Evolutionary conservation across 495 filamentous ascomycete species (phyloP), one percentile per base, ranked within the genome.

Genomic region (Neurospora hispaniola): DNA sequence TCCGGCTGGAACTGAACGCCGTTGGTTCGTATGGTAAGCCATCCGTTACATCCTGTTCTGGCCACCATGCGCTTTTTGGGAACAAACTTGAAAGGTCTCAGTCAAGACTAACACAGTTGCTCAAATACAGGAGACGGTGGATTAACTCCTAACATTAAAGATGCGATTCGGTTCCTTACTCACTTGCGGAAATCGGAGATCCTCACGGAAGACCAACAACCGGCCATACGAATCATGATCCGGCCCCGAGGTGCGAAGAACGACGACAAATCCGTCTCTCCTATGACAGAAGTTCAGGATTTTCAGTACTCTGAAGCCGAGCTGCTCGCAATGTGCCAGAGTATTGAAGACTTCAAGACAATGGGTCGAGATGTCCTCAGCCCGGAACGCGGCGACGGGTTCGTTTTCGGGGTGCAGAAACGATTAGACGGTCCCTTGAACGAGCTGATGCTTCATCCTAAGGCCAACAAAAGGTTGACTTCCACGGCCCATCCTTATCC

Each of bases 181-280:
- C 27, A 31, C 27, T 16, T 66, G 12, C 54, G 54, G 18, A 66
- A 66, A 8, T 66, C 54, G 1, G 27, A 16, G 12, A 5, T 38
- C 5, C 54, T 66, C 27, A 18, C 6, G 7, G 54, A 66, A 66
- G 27, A 31, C 54, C 54, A 66, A 6, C 54, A 66, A 66, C 54
- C 54, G 6, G 14, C 14, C 14, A 73, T 84, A 1, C 81, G 82
- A 3, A 71, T 86, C 70, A 86, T 86, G 84, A 85, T 86, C 70
- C 78, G 83, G n/a, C 83, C 83, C 3, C 79, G 82, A 23, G 82
- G 81, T 9, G 74, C 80, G 3, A 42, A 2, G 69, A 35, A 11
- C 6, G n/a, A 27, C 41, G 0, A 20, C 5, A 7, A 14, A 16
- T 66, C 54, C 31, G 27, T 11, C 54, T 35, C 35, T 27, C 27